Conservation (phyloP, 768 basidiomycete genomes). For the Tulasnella sp. region DNA sequence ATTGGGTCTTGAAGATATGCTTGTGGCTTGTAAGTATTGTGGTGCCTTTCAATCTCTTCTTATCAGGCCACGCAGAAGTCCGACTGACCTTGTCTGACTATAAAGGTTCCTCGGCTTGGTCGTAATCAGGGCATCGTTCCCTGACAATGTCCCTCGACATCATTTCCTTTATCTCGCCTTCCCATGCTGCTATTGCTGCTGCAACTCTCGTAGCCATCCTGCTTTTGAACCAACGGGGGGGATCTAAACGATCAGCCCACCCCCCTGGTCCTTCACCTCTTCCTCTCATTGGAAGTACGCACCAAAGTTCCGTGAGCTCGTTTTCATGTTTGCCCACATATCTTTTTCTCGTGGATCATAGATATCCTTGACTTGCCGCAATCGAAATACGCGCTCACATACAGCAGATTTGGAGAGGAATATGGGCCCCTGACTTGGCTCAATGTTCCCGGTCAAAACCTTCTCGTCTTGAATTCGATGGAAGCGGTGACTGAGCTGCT, state of each 20-base stretch:
- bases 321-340: neutral
- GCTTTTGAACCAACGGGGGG: neutral
- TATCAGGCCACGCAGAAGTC: too few relatives aligned
- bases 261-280: neutral
- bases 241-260: neutral
- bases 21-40: too few relatives aligned
- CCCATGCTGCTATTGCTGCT: neutral
- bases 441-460: neutral
- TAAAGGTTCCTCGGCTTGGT: too few relatives aligned
- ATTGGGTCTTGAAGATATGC: too few relatives aligned
- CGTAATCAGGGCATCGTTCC: too few relatives aligned
- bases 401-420: neutral
- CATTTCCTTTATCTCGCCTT: neutral
- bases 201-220: neutral
- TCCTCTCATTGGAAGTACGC: neutral
- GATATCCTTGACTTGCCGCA: slow-evolving; percentile 18
- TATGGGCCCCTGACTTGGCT: slow-evolving; percentile 6
- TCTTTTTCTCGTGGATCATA: neutral
- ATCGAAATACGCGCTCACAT: neutral
- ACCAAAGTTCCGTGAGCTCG: neutral
- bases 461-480: slow-evolving; percentile 4
- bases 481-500: slow-evolving; percentile 14
- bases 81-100: too few relatives aligned
- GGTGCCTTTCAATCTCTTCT: too few relatives aligned
- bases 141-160: neutral